phyloP scores from a whole-genome alignment of 352 stramenopile genomes.

The Phytopythium vexans region DNA sequence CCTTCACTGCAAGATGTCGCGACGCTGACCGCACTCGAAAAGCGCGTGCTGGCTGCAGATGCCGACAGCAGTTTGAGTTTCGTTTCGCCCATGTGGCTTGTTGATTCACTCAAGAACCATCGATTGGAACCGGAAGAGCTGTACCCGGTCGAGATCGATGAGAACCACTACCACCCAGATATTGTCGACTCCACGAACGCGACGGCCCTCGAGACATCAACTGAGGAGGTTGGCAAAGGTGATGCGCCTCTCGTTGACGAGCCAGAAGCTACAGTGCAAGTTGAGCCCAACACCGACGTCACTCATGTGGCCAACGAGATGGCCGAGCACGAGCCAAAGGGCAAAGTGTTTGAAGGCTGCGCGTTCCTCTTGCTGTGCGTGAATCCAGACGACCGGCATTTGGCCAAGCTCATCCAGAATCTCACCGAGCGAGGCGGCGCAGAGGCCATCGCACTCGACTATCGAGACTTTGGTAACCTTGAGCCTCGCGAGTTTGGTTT shows the following conservation, averaged over 20 bases:
- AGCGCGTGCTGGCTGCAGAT: slow-evolving; percentile 22
- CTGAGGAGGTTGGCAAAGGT: not conserved
- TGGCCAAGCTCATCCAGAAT: slow-evolving; percentile 37
- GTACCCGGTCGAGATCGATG: slow-evolving; percentile 63
- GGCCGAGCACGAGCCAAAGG: slow-evolving; percentile 2
- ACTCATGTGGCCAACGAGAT: not conserved
- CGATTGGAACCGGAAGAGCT: slow-evolving; percentile 54
- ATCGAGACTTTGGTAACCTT: slow-evolving; percentile 44
- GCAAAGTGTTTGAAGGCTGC: slow-evolving; percentile 36
- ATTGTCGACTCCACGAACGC: not conserved
- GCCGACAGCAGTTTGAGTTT: slow-evolving; percentile 34
- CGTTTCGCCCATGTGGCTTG: slow-evolving; percentile 60
- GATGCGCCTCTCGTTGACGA: not conserved
- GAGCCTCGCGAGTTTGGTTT: slow-evolving; percentile 55
- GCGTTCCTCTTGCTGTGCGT: slow-evolving; percentile 61
- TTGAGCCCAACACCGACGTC: not conserved
- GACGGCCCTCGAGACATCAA: not conserved
- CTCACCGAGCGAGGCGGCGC: slow-evolving; percentile 27
- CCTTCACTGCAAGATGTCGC: slow-evolving; percentile 33
- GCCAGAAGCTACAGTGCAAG: not conserved
- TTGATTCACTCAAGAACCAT: slow-evolving; percentile 55
- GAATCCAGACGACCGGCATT: slow-evolving; percentile 36
- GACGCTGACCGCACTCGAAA: slow-evolving; percentile 28
- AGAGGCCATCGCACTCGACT: slow-evolving; percentile 42
- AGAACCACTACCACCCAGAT: slow-evolving; percentile 9